These are phyloP conservation scores for Scheffersomyces illinoinensis DNA, from an alignment of 1,139 yeast species.

Conservation along the genomic window DNA sequence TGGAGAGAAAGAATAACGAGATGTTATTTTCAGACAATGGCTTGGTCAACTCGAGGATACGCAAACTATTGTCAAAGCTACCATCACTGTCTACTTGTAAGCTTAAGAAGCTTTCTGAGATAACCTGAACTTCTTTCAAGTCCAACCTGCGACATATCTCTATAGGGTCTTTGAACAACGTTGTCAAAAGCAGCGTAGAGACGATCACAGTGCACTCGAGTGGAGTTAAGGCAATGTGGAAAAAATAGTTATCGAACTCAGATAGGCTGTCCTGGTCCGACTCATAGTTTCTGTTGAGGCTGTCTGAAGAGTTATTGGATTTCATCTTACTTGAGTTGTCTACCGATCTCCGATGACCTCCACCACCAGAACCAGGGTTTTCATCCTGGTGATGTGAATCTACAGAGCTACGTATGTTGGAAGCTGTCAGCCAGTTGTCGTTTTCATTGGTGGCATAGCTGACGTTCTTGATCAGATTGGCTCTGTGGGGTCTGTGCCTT, in stretches of 20 bases:
- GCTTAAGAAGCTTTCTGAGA: conserved; percentile 50
- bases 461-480: not conserved
- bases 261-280: not conserved
- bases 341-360: conserved; percentile 6
- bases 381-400: conserved; percentile 5
- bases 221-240: conserved; percentile 59
- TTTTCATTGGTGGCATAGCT: not conserved
- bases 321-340: conserved; percentile 21
- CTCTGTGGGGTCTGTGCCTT: not conserved
- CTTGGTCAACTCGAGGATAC: conserved; percentile 58
- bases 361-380: not conserved
- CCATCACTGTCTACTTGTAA: conserved; percentile 68
- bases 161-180: conserved; percentile 40
- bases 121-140: conserved; percentile 39
- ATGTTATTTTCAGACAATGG: conserved; percentile 62
- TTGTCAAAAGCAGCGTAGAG: conserved; percentile 35
- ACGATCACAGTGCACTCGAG: conserved; percentile 57
- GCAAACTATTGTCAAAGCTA: conserved; percentile 48
- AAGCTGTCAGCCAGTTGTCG: conserved; percentile 2
- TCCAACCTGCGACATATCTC: conserved; percentile 25
- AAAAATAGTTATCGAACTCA: conserved; percentile 32
- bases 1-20: conserved; percentile 62
- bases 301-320: not conserved
- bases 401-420: conserved; percentile 7
- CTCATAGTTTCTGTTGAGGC: not conserved